phyloP scores from a whole-genome alignment of 306 rosid genomes.

The Amphicarpaea edgeworthii region DNA sequence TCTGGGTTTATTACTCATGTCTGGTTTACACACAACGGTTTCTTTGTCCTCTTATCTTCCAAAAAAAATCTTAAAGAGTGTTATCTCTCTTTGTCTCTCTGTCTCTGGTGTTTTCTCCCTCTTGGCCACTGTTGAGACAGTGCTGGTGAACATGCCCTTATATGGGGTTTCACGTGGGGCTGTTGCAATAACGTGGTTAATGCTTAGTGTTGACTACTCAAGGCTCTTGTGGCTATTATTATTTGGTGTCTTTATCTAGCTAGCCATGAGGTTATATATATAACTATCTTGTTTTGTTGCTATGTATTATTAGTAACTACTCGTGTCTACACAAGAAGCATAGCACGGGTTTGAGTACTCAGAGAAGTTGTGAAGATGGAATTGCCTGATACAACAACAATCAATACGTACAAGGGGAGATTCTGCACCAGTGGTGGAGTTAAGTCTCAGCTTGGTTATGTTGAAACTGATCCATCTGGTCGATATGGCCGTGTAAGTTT shows the following conservation, averaged over 20 bases:
- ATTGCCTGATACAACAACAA: not conserved
- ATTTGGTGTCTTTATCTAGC: slow-evolving; percentile 65
- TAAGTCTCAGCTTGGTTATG: slow-evolving; percentile 59
- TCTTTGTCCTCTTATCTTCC: slow-evolving; percentile 41
- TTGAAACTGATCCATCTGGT: slow-evolving; percentile 88
- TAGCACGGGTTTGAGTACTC: not conserved
- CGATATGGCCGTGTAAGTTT: slow-evolving; percentile 86
- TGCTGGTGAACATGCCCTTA: slow-evolving; percentile 57
- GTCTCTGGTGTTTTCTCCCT: slow-evolving; percentile 23
- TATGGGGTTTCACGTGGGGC: slow-evolving; percentile 55
- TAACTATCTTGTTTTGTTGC: not conserved
- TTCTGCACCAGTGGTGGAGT: slow-evolving; percentile 45
- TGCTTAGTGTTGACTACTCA: slow-evolving; percentile 73
- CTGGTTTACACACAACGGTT: slow-evolving; percentile 30
- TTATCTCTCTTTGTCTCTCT: slow-evolving; percentile 17
- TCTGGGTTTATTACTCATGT: slow-evolving; percentile 35
- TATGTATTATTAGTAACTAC: not conserved
- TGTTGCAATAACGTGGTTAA: slow-evolving; percentile 67
- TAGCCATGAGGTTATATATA: slow-evolving; percentile 44
- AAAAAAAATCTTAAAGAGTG: not conserved
- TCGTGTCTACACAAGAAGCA: not conserved
- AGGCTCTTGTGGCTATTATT: slow-evolving; percentile 63
- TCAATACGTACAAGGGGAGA: slow-evolving; percentile 54
- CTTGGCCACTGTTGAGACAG: slow-evolving; percentile 31
- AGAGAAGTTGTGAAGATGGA: not conserved